phyloP scores from a whole-genome alignment of 169 alveolate genomes.

The Eimeria tenella region DNA sequence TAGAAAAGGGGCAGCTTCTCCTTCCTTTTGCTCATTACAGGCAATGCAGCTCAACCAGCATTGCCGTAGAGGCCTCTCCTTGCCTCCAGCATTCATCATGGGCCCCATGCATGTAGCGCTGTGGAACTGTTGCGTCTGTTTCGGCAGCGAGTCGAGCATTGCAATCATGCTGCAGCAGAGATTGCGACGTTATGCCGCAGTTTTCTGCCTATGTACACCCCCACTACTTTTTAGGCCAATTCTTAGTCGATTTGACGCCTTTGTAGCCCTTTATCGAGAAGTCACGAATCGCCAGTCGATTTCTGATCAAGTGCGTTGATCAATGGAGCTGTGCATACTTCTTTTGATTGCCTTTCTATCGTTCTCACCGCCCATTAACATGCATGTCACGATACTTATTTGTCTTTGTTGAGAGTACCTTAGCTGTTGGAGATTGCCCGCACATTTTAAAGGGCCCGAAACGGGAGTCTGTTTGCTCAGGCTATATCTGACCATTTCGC shows the following conservation, averaged over 20 bases:
- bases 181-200: conserved; percentile 19
- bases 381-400: too few relatives aligned
- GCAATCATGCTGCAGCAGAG: not conserved
- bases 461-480: not conserved
- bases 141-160: not conserved
- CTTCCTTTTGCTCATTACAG: not conserved
- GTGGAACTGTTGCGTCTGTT: conserved; percentile 7
- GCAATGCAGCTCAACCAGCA: not conserved
- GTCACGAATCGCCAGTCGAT: not conserved
- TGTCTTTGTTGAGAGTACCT: too few relatives aligned
- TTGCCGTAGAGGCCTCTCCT: conserved; percentile 13
- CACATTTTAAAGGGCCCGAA: not conserved
- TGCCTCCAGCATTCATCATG: not conserved
- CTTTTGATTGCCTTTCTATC: too few relatives aligned
- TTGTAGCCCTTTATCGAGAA: not conserved
- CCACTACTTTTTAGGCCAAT: not conserved
- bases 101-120: not conserved
- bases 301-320: not conserved
- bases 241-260: not conserved
- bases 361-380: too few relatives aligned
- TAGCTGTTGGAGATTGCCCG: too few relatives aligned
- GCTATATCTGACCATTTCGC: not conserved
- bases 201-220: conserved; percentile 1
- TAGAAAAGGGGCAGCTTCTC: too few relatives aligned
- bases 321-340: too few relatives aligned